phyloP scores from a whole-genome alignment of 352 stramenopile genomes.

The Phytopythium cucurbitacearum region DNA sequence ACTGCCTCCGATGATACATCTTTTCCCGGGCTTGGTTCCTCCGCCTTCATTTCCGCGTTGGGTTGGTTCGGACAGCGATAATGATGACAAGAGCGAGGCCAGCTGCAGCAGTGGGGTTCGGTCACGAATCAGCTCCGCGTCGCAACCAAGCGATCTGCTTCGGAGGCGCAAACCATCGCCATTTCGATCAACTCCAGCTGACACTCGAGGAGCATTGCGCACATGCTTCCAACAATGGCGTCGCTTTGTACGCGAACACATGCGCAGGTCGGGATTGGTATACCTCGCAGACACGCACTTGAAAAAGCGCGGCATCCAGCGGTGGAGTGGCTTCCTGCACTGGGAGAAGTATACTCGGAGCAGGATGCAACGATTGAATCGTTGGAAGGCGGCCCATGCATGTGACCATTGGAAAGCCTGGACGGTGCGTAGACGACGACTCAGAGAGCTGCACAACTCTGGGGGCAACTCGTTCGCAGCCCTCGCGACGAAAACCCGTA shows the following conservation, averaged over 20 bases:
- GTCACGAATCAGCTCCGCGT: background rate
- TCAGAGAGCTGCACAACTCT: background rate
- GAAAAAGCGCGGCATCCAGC: background rate
- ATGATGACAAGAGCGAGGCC: background rate
- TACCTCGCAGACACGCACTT: background rate
- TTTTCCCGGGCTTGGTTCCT: slow-evolving; percentile 18
- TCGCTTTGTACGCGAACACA: background rate
- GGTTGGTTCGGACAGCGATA: background rate
- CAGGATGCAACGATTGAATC: background rate
- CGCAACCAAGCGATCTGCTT: slow-evolving; percentile 1
- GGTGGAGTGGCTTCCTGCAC: slow-evolving; percentile 4
- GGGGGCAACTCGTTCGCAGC: background rate
- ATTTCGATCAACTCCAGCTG: background rate
- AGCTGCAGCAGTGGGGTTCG: background rate
- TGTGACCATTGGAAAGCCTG: background rate
- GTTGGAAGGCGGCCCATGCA: background rate
- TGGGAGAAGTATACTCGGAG: slow-evolving; percentile 2
- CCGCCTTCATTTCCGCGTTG: slow-evolving; percentile 11
- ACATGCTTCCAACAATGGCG: slow-evolving; percentile 1
- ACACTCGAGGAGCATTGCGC: background rate
- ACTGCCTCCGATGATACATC: slow-evolving; percentile 3
- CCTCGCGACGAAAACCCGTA: background rate
- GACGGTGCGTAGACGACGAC: background rate
- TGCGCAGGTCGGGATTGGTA: background rate
- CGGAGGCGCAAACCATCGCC: background rate